phyloP scores from a whole-genome alignment of 2,329 filamentous ascomycete genomes.

The Exophiala sp. region DNA sequence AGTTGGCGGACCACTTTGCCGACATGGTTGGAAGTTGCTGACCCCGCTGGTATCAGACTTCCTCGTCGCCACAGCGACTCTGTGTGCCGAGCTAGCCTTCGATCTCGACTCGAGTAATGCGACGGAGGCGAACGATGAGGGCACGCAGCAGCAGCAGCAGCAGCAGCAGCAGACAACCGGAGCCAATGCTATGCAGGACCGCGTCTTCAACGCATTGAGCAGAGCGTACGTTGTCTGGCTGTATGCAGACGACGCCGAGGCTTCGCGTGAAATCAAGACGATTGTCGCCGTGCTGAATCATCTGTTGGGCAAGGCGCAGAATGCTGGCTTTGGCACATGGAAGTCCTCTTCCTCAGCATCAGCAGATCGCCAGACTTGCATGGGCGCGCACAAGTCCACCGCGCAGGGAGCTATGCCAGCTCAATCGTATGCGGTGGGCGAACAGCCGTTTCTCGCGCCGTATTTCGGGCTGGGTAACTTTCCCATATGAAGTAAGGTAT shows the following conservation, averaged over 20 bases:
- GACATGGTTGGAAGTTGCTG: slow-evolving; percentile 41
- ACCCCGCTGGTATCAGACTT: slow-evolving; percentile 44
- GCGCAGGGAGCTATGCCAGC: background rate
- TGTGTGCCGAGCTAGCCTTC: slow-evolving; percentile 41
- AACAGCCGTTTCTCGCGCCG: background rate
- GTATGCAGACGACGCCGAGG: slow-evolving; percentile 13
- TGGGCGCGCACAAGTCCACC: too few species aligned
- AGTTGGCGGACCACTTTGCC: slow-evolving; percentile 38
- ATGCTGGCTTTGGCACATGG: slow-evolving; percentile 5
- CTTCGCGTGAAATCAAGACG: slow-evolving; percentile 10
- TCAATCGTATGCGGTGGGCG: background rate
- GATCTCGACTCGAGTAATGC: slow-evolving; percentile 18
- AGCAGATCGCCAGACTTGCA: background rate
- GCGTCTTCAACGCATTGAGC: slow-evolving; percentile 13
- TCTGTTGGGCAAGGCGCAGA: slow-evolving; percentile 10
- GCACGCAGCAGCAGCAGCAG: too few species aligned
- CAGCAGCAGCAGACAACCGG: too few species aligned
- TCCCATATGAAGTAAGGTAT: slow-evolving; percentile 7
- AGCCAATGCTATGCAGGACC: too few species aligned
- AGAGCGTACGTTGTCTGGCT: slow-evolving; percentile 18
- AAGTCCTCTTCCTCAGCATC: background rate
- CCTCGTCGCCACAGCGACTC: slow-evolving; percentile 44
- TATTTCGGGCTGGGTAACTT: slow-evolving; percentile 11
- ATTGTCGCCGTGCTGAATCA: slow-evolving; percentile 9
- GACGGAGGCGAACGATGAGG: background rate